Evolutionary conservation across 768 basidiomycete genomes (phyloP).

Genomic region (Tricholoma saponaceum): DNA sequence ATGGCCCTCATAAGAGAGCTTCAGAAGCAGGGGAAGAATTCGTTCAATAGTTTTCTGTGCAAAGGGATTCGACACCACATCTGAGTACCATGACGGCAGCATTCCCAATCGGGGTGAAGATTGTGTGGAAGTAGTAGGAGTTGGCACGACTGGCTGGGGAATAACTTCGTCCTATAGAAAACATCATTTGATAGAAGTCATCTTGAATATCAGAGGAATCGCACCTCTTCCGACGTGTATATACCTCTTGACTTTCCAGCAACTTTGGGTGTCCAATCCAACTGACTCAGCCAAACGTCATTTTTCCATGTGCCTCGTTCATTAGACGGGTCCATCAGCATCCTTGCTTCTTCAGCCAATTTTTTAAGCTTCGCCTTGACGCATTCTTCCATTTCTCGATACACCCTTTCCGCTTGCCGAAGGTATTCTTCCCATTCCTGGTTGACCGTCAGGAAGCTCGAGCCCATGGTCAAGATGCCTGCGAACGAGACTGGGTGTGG

Average conservation of each 20-base stretch:
- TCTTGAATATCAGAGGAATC: conserved; percentile 2
- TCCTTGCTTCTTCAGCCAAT: conserved; percentile 67
- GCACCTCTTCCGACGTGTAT: conserved; percentile 21
- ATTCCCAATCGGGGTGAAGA: conserved; percentile 1
- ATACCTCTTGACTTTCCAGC: conserved; percentile 68
- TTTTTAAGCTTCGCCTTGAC: conserved; percentile 69
- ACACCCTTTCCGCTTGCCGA: conserved; percentile 70
- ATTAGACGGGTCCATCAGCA: conserved; percentile 35
- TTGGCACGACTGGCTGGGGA: background rate
- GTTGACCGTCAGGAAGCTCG: conserved; percentile 87
- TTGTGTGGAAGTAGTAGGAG: background rate
- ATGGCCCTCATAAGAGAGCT: conserved; percentile 53
- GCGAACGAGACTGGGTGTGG: conserved; percentile 93
- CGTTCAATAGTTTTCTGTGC: conserved; percentile 39
- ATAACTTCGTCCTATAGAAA: background rate
- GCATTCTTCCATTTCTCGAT: conserved; percentile 65
- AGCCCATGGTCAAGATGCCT: conserved; percentile 88
- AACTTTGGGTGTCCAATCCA: conserved; percentile 93
- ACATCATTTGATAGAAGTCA: background rate
- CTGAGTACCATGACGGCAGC: conserved; percentile 56
- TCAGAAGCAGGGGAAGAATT: conserved; percentile 66
- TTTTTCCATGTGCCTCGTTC: conserved; percentile 48
- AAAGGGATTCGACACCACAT: conserved; percentile 41
- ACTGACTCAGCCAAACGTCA: conserved; percentile 83
- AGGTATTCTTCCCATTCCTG: conserved; percentile 86